Conservation (phyloP, 495 filamentous ascomycete species). For the Tuber melanosporum region DNA sequence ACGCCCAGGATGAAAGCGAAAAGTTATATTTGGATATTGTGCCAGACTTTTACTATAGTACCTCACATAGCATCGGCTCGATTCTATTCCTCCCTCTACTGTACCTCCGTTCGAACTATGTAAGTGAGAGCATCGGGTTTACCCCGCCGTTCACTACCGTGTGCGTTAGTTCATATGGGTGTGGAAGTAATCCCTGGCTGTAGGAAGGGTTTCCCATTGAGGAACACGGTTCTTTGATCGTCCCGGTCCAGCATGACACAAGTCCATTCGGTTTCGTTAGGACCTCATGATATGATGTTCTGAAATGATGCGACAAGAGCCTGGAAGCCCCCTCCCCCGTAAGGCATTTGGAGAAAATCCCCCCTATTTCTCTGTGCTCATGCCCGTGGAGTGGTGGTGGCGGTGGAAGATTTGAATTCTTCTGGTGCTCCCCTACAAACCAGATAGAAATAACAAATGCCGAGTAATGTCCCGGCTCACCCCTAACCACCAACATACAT, state of each 20-base stretch:
- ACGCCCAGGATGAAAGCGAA: background rate
- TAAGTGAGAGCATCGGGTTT: background rate
- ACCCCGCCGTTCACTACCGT: background rate
- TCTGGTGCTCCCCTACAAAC: too few species aligned
- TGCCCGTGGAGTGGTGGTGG: too few species aligned
- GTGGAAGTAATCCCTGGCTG: background rate
- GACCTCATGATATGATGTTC: background rate
- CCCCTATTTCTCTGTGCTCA: background rate
- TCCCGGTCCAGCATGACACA: background rate
- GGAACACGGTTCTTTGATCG: background rate
- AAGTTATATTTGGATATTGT: background rate
- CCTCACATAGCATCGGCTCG: background rate
- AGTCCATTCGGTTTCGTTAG: background rate
- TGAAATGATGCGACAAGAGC: background rate
- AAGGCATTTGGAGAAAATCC: background rate
- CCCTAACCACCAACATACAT: too few species aligned
- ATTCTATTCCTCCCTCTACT: too few species aligned
- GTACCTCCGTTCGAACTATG: too few species aligned
- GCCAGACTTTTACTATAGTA: background rate
- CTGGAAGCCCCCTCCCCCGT: background rate
- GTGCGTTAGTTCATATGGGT: background rate
- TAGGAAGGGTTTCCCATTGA: background rate
- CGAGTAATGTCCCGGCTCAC: too few species aligned
- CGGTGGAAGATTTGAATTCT: too few species aligned
- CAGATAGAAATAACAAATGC: too few species aligned